A percentile compares a stretch with the other conserved stretches of the same genome.
These are phyloP conservation scores for Acrocalymma vagum DNA, from an alignment of 2,329 filamentous ascomycete species.

Conservation along the genomic window DNA sequence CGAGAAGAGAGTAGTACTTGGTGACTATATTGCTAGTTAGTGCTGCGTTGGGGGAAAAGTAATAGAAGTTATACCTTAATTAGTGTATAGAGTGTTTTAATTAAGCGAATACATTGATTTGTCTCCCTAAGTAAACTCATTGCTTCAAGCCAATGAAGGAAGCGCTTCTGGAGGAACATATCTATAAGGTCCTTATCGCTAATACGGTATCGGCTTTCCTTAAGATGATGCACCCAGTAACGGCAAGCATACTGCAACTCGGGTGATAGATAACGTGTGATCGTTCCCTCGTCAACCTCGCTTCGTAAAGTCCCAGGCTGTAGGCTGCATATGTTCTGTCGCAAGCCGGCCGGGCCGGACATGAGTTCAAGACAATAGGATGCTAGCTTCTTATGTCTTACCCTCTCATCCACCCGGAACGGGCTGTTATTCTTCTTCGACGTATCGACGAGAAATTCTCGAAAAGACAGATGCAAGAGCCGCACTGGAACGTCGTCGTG, in stretches of 20 bases:
- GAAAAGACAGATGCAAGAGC: conserved; percentile 22
- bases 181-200: conserved; percentile 31
- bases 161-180: conserved; percentile 44
- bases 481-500: conserved; percentile 11
- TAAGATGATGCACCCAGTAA: conserved; percentile 31
- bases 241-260: conserved; percentile 42
- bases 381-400: conserved; percentile 37
- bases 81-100: conserved; percentile 70
- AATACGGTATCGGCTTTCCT: conserved; percentile 22
- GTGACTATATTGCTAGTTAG: conserved; percentile 2
- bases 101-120: conserved; percentile 64
- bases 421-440: conserved; percentile 21
- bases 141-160: conserved; percentile 33
- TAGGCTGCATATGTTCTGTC: conserved; percentile 45
- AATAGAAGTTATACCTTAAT: conserved; percentile 23
- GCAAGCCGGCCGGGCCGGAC: conserved; percentile 37
- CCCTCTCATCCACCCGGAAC: conserved; percentile 47
- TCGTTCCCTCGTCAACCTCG: conserved; percentile 8
- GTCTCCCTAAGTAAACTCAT: conserved; percentile 44
- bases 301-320: conserved; percentile 28
- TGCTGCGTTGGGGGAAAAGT: conserved; percentile 35
- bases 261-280: conserved; percentile 5
- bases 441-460: conserved; percentile 22
- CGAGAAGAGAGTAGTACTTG: background rate
- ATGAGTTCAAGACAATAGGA: conserved; percentile 44